phyloP scores from a whole-genome alignment of 2,329 filamentous ascomycete species.

The Aspergillus amoenus region DNA sequence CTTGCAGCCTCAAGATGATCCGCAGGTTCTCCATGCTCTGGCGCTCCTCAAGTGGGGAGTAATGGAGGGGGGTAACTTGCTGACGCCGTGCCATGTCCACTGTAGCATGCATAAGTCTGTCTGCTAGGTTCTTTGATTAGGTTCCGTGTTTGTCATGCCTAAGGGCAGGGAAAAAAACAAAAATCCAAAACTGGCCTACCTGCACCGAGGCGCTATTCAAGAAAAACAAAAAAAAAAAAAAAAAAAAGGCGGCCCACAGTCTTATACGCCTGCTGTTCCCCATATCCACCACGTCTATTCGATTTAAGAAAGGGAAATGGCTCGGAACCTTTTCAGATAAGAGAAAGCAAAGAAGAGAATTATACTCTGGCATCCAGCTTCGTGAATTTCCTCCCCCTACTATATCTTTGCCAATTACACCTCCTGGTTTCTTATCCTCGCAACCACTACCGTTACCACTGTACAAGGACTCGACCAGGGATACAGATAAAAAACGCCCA shows the following conservation, averaged over 20 bases:
- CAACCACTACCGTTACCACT: conserved; percentile 7
- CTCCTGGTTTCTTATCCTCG: conserved; percentile 12
- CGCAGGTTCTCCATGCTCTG: conserved; percentile 37
- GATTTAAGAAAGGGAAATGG: conserved; percentile 10
- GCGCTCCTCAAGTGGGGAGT: conserved; percentile 33
- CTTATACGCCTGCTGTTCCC: conserved; percentile 40
- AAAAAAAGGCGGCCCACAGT: conserved; percentile 30
- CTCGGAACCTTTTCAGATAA: conserved; percentile 4
- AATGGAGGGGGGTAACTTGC: conserved; percentile 31
- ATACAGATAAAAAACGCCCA: background rate
- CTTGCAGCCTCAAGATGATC: conserved; percentile 46
- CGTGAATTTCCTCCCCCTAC: background rate
- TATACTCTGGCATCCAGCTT: conserved; percentile 3
- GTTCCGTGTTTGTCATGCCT: conserved; percentile 35
- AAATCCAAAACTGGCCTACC: conserved; percentile 9
- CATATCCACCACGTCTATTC: conserved; percentile 25
- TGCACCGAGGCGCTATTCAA: conserved; percentile 22
- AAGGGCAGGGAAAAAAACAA: conserved; percentile 3
- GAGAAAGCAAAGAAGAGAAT: conserved; percentile 3
- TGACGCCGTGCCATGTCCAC: conserved; percentile 35
- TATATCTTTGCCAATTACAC: conserved; percentile 12
- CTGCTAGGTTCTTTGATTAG: conserved; percentile 38
- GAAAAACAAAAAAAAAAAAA: no score
- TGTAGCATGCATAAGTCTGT: conserved; percentile 39
- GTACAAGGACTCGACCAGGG: background rate